Evolutionary conservation across 306 rosid genomes (phyloP).

Genomic region (Quercus bicolor): DNA sequence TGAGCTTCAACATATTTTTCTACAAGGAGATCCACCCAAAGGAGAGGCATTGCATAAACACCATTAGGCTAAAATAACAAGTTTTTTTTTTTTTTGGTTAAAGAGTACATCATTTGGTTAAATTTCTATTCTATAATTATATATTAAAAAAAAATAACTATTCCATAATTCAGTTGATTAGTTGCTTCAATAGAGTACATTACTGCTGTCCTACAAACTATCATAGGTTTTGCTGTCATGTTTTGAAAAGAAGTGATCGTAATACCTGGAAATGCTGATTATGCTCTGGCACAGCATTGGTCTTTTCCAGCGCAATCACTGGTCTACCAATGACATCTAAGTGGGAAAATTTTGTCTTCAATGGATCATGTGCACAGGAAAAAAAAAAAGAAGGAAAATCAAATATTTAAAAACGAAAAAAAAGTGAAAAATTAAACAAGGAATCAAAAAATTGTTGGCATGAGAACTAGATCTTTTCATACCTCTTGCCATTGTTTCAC

Average conservation of each 20-base stretch:
- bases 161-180: neutral
- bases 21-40: neutral
- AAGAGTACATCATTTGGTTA: neutral
- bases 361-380: slow-evolving; percentile 15
- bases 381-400: neutral
- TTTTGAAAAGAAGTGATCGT: neutral
- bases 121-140: neutral
- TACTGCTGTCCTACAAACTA: neutral
- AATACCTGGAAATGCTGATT: slow-evolving; percentile 87
- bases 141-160: neutral
- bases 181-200: neutral
- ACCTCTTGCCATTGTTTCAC: slow-evolving; percentile 82
- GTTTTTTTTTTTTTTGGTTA: neutral
- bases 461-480: slow-evolving; percentile 17
- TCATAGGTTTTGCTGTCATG: neutral
- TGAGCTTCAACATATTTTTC: neutral
- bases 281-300: slow-evolving; percentile 89
- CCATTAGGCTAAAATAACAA: neutral
- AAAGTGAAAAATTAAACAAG: slow-evolving; percentile 3
- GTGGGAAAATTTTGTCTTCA: slow-evolving; percentile 92
- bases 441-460: slow-evolving; percentile 11
- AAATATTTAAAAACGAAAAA: slow-evolving; percentile 6
- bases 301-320: slow-evolving; percentile 82
- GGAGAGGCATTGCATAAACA: neutral
- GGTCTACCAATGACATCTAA: slow-evolving; percentile 95